A percentile compares a stretch with the other conserved stretches of the same genome.
Conservation (phyloP, 306 rosid species). For the Castanea sativa region DNA sequence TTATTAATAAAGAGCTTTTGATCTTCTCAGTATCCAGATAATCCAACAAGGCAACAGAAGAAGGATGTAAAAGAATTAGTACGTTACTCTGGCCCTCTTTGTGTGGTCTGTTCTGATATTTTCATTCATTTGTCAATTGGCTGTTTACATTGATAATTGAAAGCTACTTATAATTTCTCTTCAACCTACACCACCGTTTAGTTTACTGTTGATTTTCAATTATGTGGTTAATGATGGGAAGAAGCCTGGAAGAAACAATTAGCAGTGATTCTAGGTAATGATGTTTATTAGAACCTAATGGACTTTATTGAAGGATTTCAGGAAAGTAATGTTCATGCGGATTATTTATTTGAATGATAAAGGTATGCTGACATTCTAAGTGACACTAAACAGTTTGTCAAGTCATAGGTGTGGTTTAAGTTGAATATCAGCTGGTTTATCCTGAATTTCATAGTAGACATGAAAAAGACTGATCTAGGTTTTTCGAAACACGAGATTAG, state of each 20-base stretch:
- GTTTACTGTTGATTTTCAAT: neutral
- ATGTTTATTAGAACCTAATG: neutral
- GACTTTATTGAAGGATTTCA: neutral
- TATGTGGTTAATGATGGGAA: constrained; percentile 13
- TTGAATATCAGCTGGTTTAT: neutral
- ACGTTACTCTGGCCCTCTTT: constrained; percentile 21
- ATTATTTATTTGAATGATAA: neutral
- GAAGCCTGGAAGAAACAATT: neutral
- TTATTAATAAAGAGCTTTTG: constrained; percentile 12
- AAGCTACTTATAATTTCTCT: neutral
- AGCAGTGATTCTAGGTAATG: constrained; percentile 5
- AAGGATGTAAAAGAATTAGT: constrained; percentile 94
- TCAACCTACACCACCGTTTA: neutral
- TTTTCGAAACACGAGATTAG: neutral
- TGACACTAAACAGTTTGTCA: neutral
- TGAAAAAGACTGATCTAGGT: neutral
- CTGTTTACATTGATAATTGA: neutral
- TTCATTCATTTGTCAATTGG: neutral
- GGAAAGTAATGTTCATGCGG: neutral
- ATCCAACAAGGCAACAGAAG: constrained; percentile 96
- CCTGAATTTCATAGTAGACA: neutral
- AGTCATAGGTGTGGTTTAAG: constrained; percentile 1
- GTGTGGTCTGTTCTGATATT: constrained; percentile 10
- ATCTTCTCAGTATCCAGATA: constrained; percentile 77
- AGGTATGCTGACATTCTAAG: neutral